phyloP scores from a whole-genome alignment of 192 early-diverging fungal species.

The Paraglomus brasilianum region DNA sequence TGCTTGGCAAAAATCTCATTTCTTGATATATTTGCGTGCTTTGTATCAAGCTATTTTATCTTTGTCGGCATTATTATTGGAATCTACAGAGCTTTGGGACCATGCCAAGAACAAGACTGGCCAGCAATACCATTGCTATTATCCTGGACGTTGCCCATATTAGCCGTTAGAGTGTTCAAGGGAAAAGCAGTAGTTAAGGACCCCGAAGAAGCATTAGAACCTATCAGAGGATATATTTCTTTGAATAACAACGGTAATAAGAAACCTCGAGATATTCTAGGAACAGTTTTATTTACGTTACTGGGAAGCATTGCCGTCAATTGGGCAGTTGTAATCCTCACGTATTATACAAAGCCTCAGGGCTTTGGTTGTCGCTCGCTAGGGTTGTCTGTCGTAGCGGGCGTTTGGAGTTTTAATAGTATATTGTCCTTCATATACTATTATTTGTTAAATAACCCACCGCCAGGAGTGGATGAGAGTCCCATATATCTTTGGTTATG shows the following conservation, averaged over 20 bases:
- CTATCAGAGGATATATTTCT: not conserved
- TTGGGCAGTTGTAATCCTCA: not conserved
- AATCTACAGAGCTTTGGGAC: not conserved
- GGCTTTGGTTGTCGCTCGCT: not conserved
- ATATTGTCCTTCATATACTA: not conserved
- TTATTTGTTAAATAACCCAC: not conserved
- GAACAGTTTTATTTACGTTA: not conserved
- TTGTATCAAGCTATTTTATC: constrained; percentile 2
- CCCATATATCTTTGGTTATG: not conserved
- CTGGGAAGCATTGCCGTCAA: not conserved
- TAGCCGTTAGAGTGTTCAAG: not conserved
- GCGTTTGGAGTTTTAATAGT: constrained; percentile 15
- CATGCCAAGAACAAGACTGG: not conserved
- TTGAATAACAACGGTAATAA: not conserved
- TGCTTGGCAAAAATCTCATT: constrained; percentile 10
- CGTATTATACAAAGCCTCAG: not conserved
- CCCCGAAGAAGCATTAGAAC: not conserved
- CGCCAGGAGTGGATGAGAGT: too few relatives aligned
- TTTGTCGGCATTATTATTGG: not conserved
- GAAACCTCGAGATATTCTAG: not conserved
- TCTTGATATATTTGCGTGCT: not conserved
- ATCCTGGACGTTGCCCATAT: not conserved
- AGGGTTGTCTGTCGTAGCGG: not conserved
- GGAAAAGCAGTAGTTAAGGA: not conserved
- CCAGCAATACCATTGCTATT: constrained; percentile 8